Base-by-base conservation (phyloP, 768 basidiomycete genomes). In the Mycena epipterygia region DNA sequence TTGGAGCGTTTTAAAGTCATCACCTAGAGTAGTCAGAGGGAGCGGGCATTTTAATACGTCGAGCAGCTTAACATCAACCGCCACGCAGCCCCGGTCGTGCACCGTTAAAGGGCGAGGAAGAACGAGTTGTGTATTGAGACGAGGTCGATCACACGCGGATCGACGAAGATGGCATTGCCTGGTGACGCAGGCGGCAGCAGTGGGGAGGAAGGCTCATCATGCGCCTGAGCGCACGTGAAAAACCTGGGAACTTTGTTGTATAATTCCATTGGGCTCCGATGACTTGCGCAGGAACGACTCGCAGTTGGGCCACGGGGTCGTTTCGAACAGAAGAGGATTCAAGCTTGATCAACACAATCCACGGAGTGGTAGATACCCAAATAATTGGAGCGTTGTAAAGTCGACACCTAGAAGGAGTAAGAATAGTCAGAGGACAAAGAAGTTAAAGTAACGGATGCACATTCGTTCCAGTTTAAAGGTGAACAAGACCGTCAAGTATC, bases 221-320 rank as follows among this genome's bases (percentile, higher is more conserved):
- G 57, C 39, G 57, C 57, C 57, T 41, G 57, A 59, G 57, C 27
- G 57, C 57, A 30, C 39, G 27, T 59, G 57, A 16, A 60, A n/a
- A 60, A 60, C 59, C 59, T 60, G 44, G 59, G 59, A 59, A 60
- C 42, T 60, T 60, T 44, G 42, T n/a, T n/a, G n/a, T n/a, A n/a
- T n/a, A n/a, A n/a, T n/a, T n/a, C n/a, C n/a, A n/a, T n/a, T n/a
- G n/a, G n/a, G n/a, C n/a, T n/a, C n/a, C n/a, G n/a, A n/a, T n/a
- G n/a, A n/a, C n/a, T n/a, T n/a, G 56, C 39, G 4, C 44, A 48
- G 48, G 42, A 48, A 60, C 57, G 57, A 60, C 59, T 60, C 44
- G 44, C 44, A 60, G 59, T 48, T 60, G 59, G 35, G 56, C 58
- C 58, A 59, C 42, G 58, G 58, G 58, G 57, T 44, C 57, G 41